Base-by-base conservation (phyloP, 2,329 filamentous ascomycete genomes). In the Pseudocercospora pini-densiflorae region DNA sequence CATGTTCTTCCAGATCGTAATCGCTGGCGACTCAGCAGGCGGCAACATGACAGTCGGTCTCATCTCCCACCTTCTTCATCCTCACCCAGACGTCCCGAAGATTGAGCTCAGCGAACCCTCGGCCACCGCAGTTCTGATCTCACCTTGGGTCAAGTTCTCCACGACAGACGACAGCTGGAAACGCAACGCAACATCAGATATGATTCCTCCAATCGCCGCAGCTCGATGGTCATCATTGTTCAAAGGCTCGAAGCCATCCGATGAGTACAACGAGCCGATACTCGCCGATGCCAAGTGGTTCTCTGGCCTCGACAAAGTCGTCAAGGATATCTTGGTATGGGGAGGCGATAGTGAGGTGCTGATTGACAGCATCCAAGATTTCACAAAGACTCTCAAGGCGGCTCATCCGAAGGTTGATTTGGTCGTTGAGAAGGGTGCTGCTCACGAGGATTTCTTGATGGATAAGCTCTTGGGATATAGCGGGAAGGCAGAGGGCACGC, bases 71-170 rank as follows among this genome's bases (percentile, higher is more conserved):
- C 74, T 87, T 49, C 76, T 82, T 0, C 88, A 90, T 71, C 86
- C 88, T 0, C 87, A 89, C 66, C 81, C 85, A 0, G 79, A 83
- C 0, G 74, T 80, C 0, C 53, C 54, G 64, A 68, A 67, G 29
- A 68, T 88, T 21, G 62, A 74, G 0, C 73, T 87, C 6, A 71
- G 76, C 0, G 74, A 73, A 2, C 81, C 81, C 8, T 76, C 89
- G 16, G 81, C 81, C 1, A 86, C 81, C 3, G 81, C 83, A 0
- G 72, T 88, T 7, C 78, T 89, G 6, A 83, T 90, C 63, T 84
- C 83, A 0, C 88, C 88, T 0, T 90, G 88, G 88, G 79, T 82
- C 1, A 81, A 81, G 0, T 84, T 89, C 67, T 78, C 80, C n/a
- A 79, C 78, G 0, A 75, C 81, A 19, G 81, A 81, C 27, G 74